Evolutionary conservation across 306 rosid species (phyloP).

Genomic region (Aeschynomene evenia): DNA sequence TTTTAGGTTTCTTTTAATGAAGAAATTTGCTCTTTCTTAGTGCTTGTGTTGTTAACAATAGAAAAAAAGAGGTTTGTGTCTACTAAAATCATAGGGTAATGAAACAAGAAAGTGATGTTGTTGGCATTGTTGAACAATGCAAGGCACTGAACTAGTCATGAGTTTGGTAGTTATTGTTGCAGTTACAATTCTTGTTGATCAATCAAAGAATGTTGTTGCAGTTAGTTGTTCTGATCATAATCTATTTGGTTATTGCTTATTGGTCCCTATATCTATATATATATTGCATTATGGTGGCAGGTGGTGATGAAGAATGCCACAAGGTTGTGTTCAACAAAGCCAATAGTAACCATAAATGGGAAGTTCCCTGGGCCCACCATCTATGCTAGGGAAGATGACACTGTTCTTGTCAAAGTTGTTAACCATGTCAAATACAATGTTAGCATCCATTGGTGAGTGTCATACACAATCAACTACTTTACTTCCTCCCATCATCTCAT

Average conservation of each 20-base stretch:
- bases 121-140: slow-evolving; percentile 29
- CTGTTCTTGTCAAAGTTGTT: slow-evolving; percentile 45
- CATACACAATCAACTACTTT: neutral
- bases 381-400: slow-evolving; percentile 57
- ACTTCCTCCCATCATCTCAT: neutral
- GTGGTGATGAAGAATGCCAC: slow-evolving; percentile 56
- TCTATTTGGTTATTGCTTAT: slow-evolving; percentile 31
- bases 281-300: too few species aligned
- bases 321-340: slow-evolving; percentile 51
- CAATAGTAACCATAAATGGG: slow-evolving; percentile 48
- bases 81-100: neutral
- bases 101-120: slow-evolving; percentile 23
- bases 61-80: neutral
- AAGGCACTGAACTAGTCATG: slow-evolving; percentile 29
- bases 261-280: neutral
- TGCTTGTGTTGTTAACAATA: too few species aligned
- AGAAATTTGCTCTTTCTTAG: too few species aligned
- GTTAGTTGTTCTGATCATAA: slow-evolving; percentile 37
- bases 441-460: slow-evolving; percentile 81
- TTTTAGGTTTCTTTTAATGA: too few species aligned
- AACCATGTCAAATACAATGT: slow-evolving; percentile 82
- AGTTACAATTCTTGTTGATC: slow-evolving; percentile 42
- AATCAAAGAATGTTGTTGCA: slow-evolving; percentile 46
- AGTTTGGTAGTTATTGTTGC: slow-evolving; percentile 21
- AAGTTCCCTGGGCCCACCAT: slow-evolving; percentile 54